These are phyloP conservation scores for Anaeramoeba ignava DNA, from an alignment of 78 protist species.

Conservation along the genomic window DNA sequence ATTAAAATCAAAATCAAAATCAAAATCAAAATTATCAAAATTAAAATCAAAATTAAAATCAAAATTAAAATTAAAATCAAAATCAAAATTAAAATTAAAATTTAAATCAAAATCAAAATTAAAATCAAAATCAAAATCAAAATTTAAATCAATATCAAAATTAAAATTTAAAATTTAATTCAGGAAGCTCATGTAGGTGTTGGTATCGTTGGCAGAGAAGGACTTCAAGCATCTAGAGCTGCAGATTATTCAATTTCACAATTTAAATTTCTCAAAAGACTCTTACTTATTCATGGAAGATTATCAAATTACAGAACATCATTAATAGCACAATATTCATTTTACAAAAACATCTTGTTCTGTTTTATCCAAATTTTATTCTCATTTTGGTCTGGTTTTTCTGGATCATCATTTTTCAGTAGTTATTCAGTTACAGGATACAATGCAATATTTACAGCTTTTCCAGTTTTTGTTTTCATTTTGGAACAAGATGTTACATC, in stretches of 20 bases:
- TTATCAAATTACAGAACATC: neutral
- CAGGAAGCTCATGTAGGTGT: conserved; percentile 9
- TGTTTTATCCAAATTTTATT: neutral
- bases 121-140: too few relatives aligned
- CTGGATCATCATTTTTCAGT: neutral
- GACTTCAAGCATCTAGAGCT: neutral
- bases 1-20: too few relatives aligned
- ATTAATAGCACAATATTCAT: neutral
- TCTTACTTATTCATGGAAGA: neutral
- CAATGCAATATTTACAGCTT: neutral
- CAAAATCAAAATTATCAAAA: too few relatives aligned
- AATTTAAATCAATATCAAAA: too few relatives aligned
- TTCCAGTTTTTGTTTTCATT: neutral
- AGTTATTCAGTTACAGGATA: neutral
- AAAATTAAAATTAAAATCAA: too few relatives aligned
- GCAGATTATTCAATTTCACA: conserved; percentile 8
- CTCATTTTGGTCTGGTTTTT: neutral
- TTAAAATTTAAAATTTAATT: too few relatives aligned
- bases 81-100: too few relatives aligned
- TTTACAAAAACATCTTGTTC: neutral
- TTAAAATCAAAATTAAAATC: too few relatives aligned
- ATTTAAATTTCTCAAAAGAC: neutral
- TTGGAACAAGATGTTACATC: neutral
- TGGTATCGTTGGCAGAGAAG: conserved; percentile 9
- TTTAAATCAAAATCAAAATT: too few relatives aligned